These are phyloP conservation scores for Ogataea methanolica DNA, from an alignment of 805 yeast species.

Conservation along the genomic window DNA sequence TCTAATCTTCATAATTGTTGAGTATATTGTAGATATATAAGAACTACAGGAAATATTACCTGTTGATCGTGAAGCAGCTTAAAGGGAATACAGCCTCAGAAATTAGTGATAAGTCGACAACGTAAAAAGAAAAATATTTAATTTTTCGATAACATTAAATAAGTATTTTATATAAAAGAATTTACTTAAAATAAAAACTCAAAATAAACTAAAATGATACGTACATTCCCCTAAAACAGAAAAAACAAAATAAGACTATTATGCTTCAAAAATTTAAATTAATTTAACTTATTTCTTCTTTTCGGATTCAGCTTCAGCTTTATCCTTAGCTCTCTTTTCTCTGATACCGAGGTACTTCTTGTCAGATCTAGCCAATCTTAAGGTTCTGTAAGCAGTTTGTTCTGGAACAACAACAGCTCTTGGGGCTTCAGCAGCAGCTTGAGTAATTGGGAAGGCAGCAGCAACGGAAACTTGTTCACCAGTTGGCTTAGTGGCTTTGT, in stretches of 20 bases:
- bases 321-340: constrained; percentile 95
- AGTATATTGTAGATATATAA: no score
- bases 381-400: constrained; percentile 82
- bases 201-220: not conserved
- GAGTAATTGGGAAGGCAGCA: constrained; percentile 88
- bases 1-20: no score
- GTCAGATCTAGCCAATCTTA: constrained; percentile 92
- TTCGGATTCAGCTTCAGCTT: constrained; percentile 99
- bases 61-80: no score
- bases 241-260: not conserved
- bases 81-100: not conserved
- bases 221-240: not conserved
- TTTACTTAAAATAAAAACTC: constrained; percentile 1
- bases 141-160: no score
- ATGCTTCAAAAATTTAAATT: not conserved
- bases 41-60: no score
- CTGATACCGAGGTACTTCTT: constrained; percentile 93
- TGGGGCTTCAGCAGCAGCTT: constrained; percentile 69
- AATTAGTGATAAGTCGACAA: not conserved
- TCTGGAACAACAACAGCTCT: constrained; percentile 82
- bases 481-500: constrained; percentile 75
- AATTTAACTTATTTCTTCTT: constrained; percentile 78
- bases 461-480: constrained; percentile 76
- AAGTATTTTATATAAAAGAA: not conserved
- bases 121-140: no score